Evolutionary conservation across 192 early-diverging fungal genomes (phyloP), one percentile per base, ranked within the genome.

Genomic region (Coemansia sp.): DNA sequence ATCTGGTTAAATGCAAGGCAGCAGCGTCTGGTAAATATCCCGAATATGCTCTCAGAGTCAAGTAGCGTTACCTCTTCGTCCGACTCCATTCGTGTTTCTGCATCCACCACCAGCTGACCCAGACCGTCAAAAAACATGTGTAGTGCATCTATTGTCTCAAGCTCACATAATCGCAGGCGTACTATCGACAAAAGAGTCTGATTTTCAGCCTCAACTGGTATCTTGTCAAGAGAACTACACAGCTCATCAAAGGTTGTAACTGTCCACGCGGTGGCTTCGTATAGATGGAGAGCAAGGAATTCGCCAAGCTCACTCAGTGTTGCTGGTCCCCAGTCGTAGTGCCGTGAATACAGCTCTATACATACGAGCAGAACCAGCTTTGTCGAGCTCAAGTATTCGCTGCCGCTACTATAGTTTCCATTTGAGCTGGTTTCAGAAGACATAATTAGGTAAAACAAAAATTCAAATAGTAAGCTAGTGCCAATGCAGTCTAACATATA

Each of bases 41-140:
- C 76, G 41, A 79, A 47, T 9, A 73, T 25, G 48, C 76, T 79
- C 53, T 78, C 74, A 21, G 68, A 71, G 53, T 78, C 74, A 21
- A 78, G 33, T 10, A 58, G 37, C 18, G 55, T 41, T 17, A 55
- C 54, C 2, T 58, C 58, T n/a, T 42, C 51, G 41, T 54, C 55
- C 5, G 39, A 44, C n/a, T 24, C 43, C 46, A 24, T 33, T 7
- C 13, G 57, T 19, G 52, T 44, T 14, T 57, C 66, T 12, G 53
- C 53, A 2, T 59, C 60, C 15, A 54, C 59, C 0, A 77, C 61
- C n/a, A 70, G 48, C 30, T 19, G 45, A 13, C 48, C 43, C 15
- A 62, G 30, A 11, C 43, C 39, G 55, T 77, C 73, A 30, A 77
- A 70, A 37, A 77, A 70, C 40, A 13, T 37, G 23, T 66, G 59